These are phyloP conservation scores for Venturia asperata DNA, from an alignment of 2,329 filamentous ascomycete species.

Conservation along the genomic window DNA sequence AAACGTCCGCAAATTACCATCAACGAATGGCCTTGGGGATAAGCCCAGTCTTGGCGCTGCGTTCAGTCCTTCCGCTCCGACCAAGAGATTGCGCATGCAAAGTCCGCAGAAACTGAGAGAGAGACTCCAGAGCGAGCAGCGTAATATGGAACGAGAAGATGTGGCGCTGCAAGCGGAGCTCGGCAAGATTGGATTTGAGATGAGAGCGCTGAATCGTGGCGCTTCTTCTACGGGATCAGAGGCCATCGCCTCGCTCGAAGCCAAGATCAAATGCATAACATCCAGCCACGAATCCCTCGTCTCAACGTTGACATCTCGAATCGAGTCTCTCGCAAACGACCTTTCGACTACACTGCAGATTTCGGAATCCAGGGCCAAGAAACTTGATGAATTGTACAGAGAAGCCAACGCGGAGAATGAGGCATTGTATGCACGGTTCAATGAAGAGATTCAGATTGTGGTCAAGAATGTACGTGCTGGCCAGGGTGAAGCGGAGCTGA, in stretches of 20 bases:
- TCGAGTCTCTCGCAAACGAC: conserved; percentile 60
- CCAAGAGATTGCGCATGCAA: conserved; percentile 61
- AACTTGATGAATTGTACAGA: conserved; percentile 81
- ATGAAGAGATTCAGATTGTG: conserved; percentile 80
- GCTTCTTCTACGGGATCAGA: conserved; percentile 22
- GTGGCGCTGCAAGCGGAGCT: conserved; percentile 66
- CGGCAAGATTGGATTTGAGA: conserved; percentile 71
- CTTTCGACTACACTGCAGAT: conserved; percentile 64
- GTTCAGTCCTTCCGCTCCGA: conserved; percentile 24
- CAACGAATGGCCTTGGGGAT: conserved; percentile 43
- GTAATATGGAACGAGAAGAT: conserved; percentile 63
- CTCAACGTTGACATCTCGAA: conserved; percentile 53
- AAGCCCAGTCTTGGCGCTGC: conserved; percentile 13
- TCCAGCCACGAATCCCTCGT: conserved; percentile 55
- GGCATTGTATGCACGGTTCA: conserved; percentile 84
- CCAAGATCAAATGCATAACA: conserved; percentile 49
- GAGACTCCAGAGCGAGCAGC: conserved; percentile 75
- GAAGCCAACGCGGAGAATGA: conserved; percentile 88
- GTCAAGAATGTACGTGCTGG: conserved; percentile 66
- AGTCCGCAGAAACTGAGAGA: conserved; percentile 66
- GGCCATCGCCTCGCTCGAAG: conserved; percentile 24
- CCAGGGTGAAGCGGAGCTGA: conserved; percentile 72
- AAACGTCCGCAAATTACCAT: conserved; percentile 54
- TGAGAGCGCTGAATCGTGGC: conserved; percentile 44
- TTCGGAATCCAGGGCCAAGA: conserved; percentile 69